A percentile compares a stretch with the other conserved stretches of the same genome.
Evolutionary conservation across 2,329 filamentous ascomycete genomes (phyloP).

Genomic region (Sporothrix euskadiensis): DNA sequence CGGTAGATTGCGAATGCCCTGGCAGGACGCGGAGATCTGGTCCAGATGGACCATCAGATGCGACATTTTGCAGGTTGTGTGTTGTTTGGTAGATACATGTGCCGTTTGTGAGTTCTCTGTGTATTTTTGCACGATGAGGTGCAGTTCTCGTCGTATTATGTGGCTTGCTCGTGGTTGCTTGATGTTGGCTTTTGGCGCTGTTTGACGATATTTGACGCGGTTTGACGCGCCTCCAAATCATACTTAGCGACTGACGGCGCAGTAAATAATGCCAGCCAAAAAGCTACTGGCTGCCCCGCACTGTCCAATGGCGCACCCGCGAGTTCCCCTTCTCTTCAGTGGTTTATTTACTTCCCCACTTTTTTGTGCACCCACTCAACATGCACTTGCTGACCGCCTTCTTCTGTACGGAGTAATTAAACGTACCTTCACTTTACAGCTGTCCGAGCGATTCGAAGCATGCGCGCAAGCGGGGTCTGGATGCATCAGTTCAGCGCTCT

Average conservation of each 20-base stretch:
- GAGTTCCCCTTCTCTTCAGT: neutral
- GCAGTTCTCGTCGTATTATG: neutral
- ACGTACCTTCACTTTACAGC: neutral
- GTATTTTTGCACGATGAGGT: neutral
- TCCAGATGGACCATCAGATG: constrained; percentile 70
- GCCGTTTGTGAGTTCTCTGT: neutral
- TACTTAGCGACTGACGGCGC: neutral
- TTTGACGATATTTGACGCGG: constrained; percentile 20
- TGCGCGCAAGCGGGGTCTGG: constrained; percentile 16
- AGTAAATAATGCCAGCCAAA: constrained; percentile 12
- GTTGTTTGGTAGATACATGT: neutral
- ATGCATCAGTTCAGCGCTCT: neutral
- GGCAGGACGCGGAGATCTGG: constrained; percentile 74
- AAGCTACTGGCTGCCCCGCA: constrained; percentile 22
- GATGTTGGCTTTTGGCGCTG: neutral
- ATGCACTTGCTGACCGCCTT: constrained; percentile 19
- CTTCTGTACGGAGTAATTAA: neutral
- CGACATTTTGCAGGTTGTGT: constrained; percentile 54
- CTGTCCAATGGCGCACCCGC: constrained; percentile 17
- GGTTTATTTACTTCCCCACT: constrained; percentile 9
- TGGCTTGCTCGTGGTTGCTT: no score
- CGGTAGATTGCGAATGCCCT: constrained; percentile 74
- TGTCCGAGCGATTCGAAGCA: constrained; percentile 3
- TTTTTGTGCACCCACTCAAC: neutral
- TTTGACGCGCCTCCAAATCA: constrained; percentile 13